Evolutionary conservation across 2,329 filamentous ascomycete genomes (phyloP), one percentile per base, ranked within the genome.

Genomic region (Claviceps sp.): DNA sequence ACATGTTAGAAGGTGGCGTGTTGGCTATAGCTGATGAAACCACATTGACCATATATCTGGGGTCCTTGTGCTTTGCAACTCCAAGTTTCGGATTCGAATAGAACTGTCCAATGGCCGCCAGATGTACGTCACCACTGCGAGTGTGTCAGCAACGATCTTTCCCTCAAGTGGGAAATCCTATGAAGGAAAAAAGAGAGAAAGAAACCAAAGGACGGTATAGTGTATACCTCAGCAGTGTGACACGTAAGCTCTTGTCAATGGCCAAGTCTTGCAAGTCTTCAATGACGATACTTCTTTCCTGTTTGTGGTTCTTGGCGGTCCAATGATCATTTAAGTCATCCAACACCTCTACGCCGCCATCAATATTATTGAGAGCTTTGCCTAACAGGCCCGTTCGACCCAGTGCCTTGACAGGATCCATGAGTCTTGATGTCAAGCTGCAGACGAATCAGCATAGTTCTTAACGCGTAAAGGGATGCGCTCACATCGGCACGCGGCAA

Each of bases 321-420:
- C 93, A 98, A 64, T 98, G 91, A 66, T 97, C 93, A 63, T 96
- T 91, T 9, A 95, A 71, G 60, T 95, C 89, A 63, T 95, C 90
- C 29, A 95, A 73, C 14, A 97, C 86, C 66, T 97, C 93, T 5
- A 93, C 86, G 17, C 88, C 88, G 22, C 88, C 89, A 61, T 96
- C 90, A 59, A 95, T 90, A 58, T 86, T 86, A 70, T 95, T 95
- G 40, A 95, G 74, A 44, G 94, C 80, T 54, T 79, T 79, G 3
- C 88, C 87, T 49, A 97, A 75, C 58, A 94, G 68, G 1, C 91
- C 90, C 38, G 85, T 79, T 61, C 88, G 85, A 40, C 89, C 87
- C 23, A 97, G 74, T 5, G 87, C 87, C 66, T 97, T 97, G 64
- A 95, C 77, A 3, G 90, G 89, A 59, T 89, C 85, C 81, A 95